Conservation (phyloP, 768 basidiomycete genomes). For the Leccinum rimulosum region DNA sequence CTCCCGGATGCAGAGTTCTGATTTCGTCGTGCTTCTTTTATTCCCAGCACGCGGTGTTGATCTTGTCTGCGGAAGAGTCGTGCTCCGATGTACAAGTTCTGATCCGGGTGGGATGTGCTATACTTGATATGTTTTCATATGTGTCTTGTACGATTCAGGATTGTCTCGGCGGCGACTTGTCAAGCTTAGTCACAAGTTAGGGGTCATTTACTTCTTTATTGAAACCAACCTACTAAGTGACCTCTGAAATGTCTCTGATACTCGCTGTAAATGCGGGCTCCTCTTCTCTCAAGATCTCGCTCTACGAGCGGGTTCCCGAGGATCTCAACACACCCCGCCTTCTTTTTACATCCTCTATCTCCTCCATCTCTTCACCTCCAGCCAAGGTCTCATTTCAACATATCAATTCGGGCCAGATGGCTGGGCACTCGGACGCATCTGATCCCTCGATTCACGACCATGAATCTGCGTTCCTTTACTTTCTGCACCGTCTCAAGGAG, state of each 20-base stretch:
- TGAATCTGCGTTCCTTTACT: slow-evolving; percentile 58
- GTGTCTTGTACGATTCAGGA: background rate
- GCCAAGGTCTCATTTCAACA: slow-evolving; percentile 47
- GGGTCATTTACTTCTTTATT: background rate
- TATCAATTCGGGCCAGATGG: background rate
- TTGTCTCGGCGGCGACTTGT: too few species aligned
- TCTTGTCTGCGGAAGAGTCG: background rate
- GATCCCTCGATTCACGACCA: slow-evolving; percentile 50
- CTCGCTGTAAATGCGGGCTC: slow-evolving; percentile 80
- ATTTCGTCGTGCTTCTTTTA: slow-evolving; percentile 1
- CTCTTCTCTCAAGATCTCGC: slow-evolving; percentile 81
- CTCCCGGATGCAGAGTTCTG: background rate
- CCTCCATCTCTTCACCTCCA: slow-evolving; percentile 56
- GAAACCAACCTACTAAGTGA: background rate
- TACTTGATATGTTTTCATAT: background rate
- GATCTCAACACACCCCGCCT: slow-evolving; percentile 39
- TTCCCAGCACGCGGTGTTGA: background rate
- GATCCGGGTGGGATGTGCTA: slow-evolving; percentile 1
- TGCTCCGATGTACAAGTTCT: slow-evolving; percentile 5
- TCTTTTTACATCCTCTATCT: slow-evolving; percentile 49
- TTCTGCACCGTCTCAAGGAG: slow-evolving; percentile 46
- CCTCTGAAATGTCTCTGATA: slow-evolving; percentile 39
- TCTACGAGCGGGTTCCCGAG: slow-evolving; percentile 43
- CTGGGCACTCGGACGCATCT: slow-evolving; percentile 24
- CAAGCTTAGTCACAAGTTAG: background rate